Conservation (phyloP, 352 stramenopile genomes). For the Globisporangium alternatum region DNA sequence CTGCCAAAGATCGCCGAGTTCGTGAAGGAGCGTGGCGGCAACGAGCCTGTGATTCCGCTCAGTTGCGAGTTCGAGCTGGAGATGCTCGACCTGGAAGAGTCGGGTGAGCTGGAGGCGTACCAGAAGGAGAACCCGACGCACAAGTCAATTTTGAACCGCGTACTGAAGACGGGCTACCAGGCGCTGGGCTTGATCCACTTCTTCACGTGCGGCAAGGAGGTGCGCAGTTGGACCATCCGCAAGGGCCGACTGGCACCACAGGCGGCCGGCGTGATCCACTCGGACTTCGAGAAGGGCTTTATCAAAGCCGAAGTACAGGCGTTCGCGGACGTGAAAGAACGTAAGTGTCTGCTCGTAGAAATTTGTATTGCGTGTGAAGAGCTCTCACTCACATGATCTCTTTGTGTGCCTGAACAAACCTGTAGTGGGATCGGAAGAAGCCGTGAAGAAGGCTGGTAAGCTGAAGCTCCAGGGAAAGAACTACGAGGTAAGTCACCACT, state of each 20-base stretch:
- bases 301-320: slow-evolving; percentile 94
- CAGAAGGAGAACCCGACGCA: slow-evolving; percentile 81
- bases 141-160: slow-evolving; percentile 93
- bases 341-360: slow-evolving; percentile 34
- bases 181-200: slow-evolving; percentile 98
- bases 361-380: not conserved
- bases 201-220: slow-evolving; percentile 98
- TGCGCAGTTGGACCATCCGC: slow-evolving; percentile 99
- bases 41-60: slow-evolving; percentile 96
- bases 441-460: slow-evolving; percentile 88
- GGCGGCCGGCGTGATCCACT: slow-evolving; percentile 98
- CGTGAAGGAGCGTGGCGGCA: slow-evolving; percentile 95
- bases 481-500: slow-evolving; percentile 55
- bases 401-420: not conserved
- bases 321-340: slow-evolving; percentile 88
- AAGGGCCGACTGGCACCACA: slow-evolving; percentile 96
- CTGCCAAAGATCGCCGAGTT: slow-evolving; percentile 97
- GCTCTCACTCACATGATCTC: not conserved
- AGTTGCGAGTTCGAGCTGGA: slow-evolving; percentile 98
- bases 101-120: slow-evolving; percentile 58
- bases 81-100: slow-evolving; percentile 74
- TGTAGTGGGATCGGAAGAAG: slow-evolving; percentile 79
- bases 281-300: slow-evolving; percentile 99
- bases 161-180: slow-evolving; percentile 98
- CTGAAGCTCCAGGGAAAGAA: slow-evolving; percentile 90